Evolutionary conservation across 2,329 filamentous ascomycete species (phyloP), one percentile per base, ranked within the genome.

Genomic region (Apiospora phragmitis): DNA sequence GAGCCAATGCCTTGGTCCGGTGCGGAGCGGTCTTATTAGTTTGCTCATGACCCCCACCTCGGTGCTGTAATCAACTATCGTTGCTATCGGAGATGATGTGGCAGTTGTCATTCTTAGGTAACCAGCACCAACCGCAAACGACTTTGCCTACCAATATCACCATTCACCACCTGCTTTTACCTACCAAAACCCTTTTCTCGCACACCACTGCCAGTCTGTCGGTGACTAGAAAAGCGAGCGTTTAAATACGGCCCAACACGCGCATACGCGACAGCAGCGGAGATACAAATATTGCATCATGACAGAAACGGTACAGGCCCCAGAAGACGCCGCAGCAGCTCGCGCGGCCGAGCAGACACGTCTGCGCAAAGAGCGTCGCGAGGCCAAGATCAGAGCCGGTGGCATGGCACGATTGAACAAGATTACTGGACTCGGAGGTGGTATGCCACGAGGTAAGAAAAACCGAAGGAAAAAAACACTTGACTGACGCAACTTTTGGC

Each of bases 321-420:
- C 79, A n/a, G 83, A 85, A 66, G 85, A 88, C 71, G 84, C 85
- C 1, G 86, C 85, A 2, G 83, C 86, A 18, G 82, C 85, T 71
- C 83, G 87, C 72, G 88, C 89, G 3, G 82, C 86, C 35, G 89
- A 92, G 73, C 91, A 94, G 81, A 91, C 91, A 47, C 90, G 93
- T 65, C 85, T 94, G 71, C 91, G 93, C 75, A 93, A 94, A 80
- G 93, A 95, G 80, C 90, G 92, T 49, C 88, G 93, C 67, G 91
- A 94, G 80, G 93, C 92, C 71, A 95, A 95, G 85, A 90, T 95
- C 81, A 89, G 88, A 76, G 89, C 91, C 67, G 90, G 91, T 71
- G 93, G 92, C 70, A 88, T 90, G 24, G 87, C 90, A 49, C 85
- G 93, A 72, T 82, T 96, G 72, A 91, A 93, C 76, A 92, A 88